phyloP scores from a whole-genome alignment of 2,329 filamentous ascomycete genomes.

The Cercospora citrullina region DNA sequence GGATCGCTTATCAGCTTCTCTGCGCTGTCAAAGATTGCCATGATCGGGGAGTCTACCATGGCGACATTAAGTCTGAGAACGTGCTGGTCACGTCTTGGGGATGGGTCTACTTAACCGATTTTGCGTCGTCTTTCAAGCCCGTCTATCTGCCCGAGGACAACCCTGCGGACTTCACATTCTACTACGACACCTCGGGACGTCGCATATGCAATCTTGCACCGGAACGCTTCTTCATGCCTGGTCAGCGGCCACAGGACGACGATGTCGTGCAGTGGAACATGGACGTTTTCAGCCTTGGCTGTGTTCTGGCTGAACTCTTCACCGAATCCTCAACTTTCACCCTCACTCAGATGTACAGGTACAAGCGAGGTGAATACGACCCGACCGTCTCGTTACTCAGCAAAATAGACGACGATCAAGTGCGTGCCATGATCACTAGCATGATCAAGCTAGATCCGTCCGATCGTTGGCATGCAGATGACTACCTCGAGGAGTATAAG shows the following conservation, averaged over 20 bases:
- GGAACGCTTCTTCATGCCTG: conserved; percentile 79
- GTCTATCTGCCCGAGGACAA: conserved; percentile 94
- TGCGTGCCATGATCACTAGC: conserved; percentile 85
- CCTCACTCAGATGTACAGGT: conserved; percentile 94
- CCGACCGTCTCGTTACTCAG: conserved; percentile 76
- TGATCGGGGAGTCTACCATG: conserved; percentile 83
- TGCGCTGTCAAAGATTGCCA: conserved; percentile 93
- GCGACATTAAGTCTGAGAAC: conserved; percentile 98
- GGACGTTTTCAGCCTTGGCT: conserved; percentile 97
- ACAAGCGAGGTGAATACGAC: conserved; percentile 88
- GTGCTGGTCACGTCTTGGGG: conserved; percentile 98
- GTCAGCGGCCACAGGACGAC: conserved; percentile 55
- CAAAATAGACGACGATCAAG: conserved; percentile 82
- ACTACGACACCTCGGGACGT: conserved; percentile 89
- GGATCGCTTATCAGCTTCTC: conserved; percentile 92
- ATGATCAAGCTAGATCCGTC: conserved; percentile 97
- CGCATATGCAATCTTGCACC: conserved; percentile 94
- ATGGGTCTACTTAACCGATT: conserved; percentile 97
- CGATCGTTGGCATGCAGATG: conserved; percentile 86
- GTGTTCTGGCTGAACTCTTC: conserved; percentile 94
- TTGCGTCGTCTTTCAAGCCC: conserved; percentile 93
- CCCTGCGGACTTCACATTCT: conserved; percentile 95
- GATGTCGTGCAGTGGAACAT: conserved; percentile 71
- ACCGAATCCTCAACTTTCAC: conserved; percentile 95
- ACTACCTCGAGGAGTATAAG: conserved; percentile 91